phyloP scores from a whole-genome alignment of 2,329 filamentous ascomycete genomes.

The Apiospora malaysiana region DNA sequence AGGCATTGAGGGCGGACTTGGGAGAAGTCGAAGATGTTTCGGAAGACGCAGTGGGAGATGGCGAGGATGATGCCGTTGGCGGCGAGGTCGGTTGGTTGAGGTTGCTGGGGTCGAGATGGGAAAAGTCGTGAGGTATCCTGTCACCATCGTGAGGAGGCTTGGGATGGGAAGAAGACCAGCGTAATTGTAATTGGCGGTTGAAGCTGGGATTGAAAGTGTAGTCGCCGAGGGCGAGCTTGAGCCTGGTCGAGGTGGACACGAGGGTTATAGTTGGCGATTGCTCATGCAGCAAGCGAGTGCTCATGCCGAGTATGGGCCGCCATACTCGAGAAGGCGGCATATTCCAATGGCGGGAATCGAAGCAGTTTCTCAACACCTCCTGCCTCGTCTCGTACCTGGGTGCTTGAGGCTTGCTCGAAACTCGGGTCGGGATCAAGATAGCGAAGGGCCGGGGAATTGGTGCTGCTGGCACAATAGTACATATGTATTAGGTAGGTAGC shows the following conservation, averaged over 20 bases:
- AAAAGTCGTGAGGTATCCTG: conserved; percentile 7
- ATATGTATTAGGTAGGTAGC: background rate
- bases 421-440: background rate
- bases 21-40: conserved; percentile 11
- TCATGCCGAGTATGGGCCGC: conserved; percentile 24
- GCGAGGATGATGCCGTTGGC: conserved; percentile 13
- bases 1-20: conserved; percentile 11
- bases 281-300: conserved; percentile 22
- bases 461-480: background rate
- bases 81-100: background rate
- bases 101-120: conserved; percentile 21
- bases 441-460: background rate
- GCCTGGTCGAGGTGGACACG: conserved; percentile 25
- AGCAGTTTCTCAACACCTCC: background rate
- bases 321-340: conserved; percentile 25
- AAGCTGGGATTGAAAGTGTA: conserved; percentile 31
- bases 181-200: conserved; percentile 35
- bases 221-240: conserved; percentile 16
- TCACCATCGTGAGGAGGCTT: conserved; percentile 22
- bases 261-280: conserved; percentile 18
- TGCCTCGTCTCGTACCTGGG: background rate
- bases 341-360: background rate
- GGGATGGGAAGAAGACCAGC: conserved; percentile 30
- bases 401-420: conserved; percentile 2
- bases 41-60: conserved; percentile 28